These are phyloP conservation scores for Pyrus betulifolia DNA, from an alignment of 306 rosid species.

Conservation along the genomic window DNA sequence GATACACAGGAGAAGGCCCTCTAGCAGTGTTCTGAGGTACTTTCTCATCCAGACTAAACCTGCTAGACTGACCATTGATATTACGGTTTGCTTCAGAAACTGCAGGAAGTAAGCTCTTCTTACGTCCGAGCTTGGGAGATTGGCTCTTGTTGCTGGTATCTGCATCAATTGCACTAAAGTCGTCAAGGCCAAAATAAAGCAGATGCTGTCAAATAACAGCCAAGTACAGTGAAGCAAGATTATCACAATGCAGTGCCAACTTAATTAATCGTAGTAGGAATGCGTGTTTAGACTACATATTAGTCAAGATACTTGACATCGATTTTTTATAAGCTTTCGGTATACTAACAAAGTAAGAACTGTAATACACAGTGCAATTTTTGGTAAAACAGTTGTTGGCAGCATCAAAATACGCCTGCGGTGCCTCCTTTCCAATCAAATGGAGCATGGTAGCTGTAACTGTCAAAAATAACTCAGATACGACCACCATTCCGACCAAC, in stretches of 20 bases:
- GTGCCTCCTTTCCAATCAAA: not conserved
- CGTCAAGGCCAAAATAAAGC: not conserved
- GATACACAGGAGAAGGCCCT: conserved; percentile 37
- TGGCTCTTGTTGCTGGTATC: conserved; percentile 96
- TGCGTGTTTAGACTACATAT: not conserved
- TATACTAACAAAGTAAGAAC: not conserved
- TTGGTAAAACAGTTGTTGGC: not conserved
- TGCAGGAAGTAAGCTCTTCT: conserved; percentile 39
- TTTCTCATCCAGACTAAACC: conserved; percentile 71
- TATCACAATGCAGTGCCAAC: not conserved
- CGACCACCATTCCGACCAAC: not conserved
- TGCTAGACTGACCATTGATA: conserved; percentile 32
- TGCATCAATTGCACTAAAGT: conserved; percentile 28
- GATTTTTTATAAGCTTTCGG: not conserved
- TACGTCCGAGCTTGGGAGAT: conserved; percentile 97
- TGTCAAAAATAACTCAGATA: not conserved
- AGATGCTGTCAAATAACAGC: not conserved
- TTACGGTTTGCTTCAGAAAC: conserved; percentile 45
- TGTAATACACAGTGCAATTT: not conserved
- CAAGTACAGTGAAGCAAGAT: not conserved
- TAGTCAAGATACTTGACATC: not conserved
- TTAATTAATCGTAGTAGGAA: not conserved
- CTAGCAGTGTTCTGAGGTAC: conserved; percentile 38
- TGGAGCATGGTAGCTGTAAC: not conserved
- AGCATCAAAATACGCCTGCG: not conserved